A percentile compares a stretch with the other conserved stretches of the same genome.
Evolutionary conservation across 2,329 filamentous ascomycete species (phyloP).

Genomic region (Ustilaginoidea virens): DNA sequence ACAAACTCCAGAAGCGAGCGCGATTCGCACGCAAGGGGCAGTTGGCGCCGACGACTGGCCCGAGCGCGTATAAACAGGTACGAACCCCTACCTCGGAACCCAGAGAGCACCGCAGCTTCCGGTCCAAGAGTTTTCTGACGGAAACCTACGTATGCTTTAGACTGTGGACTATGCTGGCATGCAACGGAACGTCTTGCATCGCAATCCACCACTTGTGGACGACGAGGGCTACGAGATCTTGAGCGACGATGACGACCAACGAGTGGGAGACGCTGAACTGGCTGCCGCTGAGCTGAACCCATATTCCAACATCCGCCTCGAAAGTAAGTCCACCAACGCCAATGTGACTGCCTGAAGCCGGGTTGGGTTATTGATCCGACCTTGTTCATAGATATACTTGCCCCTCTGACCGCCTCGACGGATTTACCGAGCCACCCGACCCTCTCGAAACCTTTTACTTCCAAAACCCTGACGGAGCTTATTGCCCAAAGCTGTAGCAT

Average conservation of each 20-base stretch:
- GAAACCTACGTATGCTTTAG: slow-evolving; percentile 26
- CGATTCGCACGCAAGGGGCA: slow-evolving; percentile 56
- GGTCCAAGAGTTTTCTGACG: slow-evolving; percentile 10
- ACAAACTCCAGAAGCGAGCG: slow-evolving; percentile 65
- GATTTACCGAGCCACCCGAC: slow-evolving; percentile 62
- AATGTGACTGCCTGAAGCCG: slow-evolving; percentile 1
- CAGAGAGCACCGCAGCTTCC: slow-evolving; percentile 3
- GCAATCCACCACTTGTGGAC: slow-evolving; percentile 58
- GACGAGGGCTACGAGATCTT: slow-evolving; percentile 67
- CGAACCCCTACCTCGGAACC: slow-evolving; percentile 7
- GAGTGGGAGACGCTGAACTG: slow-evolving; percentile 42
- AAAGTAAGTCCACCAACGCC: slow-evolving; percentile 36
- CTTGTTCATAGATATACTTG: slow-evolving; percentile 45
- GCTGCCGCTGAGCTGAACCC: slow-evolving; percentile 57
- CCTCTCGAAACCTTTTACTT: slow-evolving; percentile 58
- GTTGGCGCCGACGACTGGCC: slow-evolving; percentile 49
- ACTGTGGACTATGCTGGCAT: slow-evolving; percentile 60
- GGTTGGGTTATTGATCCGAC: slow-evolving; percentile 11
- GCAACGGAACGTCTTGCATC: slow-evolving; percentile 55
- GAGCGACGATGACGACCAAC: slow-evolving; percentile 54
- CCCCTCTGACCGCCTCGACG: slow-evolving; percentile 58
- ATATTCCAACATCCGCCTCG: slow-evolving; percentile 55
- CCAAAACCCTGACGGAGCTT: slow-evolving; percentile 56
- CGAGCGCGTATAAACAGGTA: slow-evolving; percentile 58
- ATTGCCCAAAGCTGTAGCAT: slow-evolving; percentile 53